A percentile compares a stretch with the other conserved stretches of the same genome.
These are phyloP conservation scores for Penicillium diatomitis DNA, from an alignment of 495 filamentous ascomycete species.

Conservation along the genomic window DNA sequence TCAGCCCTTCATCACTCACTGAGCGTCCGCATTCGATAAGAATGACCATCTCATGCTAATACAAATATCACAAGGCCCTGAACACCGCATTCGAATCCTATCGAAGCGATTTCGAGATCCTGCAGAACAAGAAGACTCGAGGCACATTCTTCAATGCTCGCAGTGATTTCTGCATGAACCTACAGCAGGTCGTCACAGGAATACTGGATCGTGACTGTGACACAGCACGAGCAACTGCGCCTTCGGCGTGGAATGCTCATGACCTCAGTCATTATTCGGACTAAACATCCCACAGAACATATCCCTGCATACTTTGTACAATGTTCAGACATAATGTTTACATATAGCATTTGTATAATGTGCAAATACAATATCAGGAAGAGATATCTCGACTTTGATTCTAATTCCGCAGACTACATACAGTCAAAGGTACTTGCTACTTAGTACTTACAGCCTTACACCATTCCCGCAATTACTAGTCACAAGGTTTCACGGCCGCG, in stretches of 20 bases:
- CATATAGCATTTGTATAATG: not conserved
- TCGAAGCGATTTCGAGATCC: not conserved
- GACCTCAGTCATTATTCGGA: not conserved
- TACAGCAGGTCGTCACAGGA: not conserved
- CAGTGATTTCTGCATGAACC: not conserved
- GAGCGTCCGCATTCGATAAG: no score
- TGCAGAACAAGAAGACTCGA: not conserved
- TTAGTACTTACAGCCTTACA: no score
- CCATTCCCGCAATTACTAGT: no score
- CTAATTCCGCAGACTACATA: no score
- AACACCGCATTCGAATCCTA: not conserved
- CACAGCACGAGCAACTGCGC: not conserved
- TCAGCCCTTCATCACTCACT: not conserved
- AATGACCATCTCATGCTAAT: no score
- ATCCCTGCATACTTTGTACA: not conserved
- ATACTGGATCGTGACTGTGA: constrained; percentile 2
- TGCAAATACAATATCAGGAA: no score
- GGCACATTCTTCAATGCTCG: not conserved
- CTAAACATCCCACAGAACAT: not conserved
- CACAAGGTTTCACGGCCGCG: no score
- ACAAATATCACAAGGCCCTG: not conserved
- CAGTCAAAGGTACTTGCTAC: no score
- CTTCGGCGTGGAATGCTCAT: constrained; percentile 1
- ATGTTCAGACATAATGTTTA: not conserved
- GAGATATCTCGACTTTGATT: no score